Evolutionary conservation across 2,329 filamentous ascomycete species (phyloP).

Genomic region (Pseudocercospora cruenta): DNA sequence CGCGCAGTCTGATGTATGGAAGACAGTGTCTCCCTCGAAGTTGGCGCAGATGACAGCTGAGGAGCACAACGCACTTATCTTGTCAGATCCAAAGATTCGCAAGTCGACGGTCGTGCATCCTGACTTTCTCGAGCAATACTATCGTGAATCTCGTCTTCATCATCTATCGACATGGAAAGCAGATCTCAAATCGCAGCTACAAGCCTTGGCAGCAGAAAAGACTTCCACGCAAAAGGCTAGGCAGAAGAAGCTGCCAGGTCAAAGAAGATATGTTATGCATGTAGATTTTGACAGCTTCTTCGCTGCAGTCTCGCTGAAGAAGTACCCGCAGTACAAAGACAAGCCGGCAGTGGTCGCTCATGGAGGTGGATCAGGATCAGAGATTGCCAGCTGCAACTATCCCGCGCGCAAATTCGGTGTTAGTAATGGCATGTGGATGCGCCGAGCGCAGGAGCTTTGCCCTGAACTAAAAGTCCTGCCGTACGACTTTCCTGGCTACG

Average conservation of each 20-base stretch:
- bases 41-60: slow-evolving; percentile 72
- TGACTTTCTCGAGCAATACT: slow-evolving; percentile 90
- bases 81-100: slow-evolving; percentile 81
- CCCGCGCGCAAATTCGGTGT: slow-evolving; percentile 81
- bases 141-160: slow-evolving; percentile 90
- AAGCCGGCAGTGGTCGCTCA: slow-evolving; percentile 91
- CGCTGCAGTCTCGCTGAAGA: slow-evolving; percentile 85
- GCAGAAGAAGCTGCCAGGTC: slow-evolving; percentile 62
- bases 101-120: slow-evolving; percentile 92
- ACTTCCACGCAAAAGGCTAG: slow-evolving; percentile 52
- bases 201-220: slow-evolving; percentile 76
- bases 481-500: slow-evolving; percentile 94
- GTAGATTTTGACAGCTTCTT: slow-evolving; percentile 99
- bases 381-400: slow-evolving; percentile 98
- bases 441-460: slow-evolving; percentile 78
- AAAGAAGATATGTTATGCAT: slow-evolving; percentile 83
- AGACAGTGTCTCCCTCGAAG: slow-evolving; percentile 36
- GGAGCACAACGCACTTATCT: slow-evolving; percentile 83
- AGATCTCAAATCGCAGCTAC: slow-evolving; percentile 85
- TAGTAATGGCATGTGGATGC: slow-evolving; percentile 99
- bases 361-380: slow-evolving; percentile 79
- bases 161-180: slow-evolving; percentile 97
- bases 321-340: slow-evolving; percentile 71
- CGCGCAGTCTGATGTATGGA: slow-evolving; percentile 35
- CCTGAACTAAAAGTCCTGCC: slow-evolving; percentile 86